Evolutionary conservation across 805 yeast species (phyloP).

Genomic region (Yamadazyma sp.): DNA sequence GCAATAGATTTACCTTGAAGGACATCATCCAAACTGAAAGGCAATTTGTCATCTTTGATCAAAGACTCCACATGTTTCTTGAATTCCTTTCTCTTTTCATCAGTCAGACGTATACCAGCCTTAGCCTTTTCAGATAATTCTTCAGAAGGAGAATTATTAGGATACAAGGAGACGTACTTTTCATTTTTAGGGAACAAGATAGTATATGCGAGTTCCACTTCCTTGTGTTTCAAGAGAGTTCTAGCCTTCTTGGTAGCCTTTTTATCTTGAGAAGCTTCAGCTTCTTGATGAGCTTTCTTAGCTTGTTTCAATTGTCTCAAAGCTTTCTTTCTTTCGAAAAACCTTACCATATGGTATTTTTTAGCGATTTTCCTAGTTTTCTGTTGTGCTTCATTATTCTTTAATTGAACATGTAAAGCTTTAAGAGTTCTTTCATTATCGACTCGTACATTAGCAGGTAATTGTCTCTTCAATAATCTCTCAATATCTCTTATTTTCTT

Average conservation of each 20-base stretch:
- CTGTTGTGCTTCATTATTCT: constrained; percentile 41
- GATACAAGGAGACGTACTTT: constrained; percentile 78
- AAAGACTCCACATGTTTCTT: constrained; percentile 48
- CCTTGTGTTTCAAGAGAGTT: constrained; percentile 52
- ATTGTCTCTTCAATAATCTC: constrained; percentile 56
- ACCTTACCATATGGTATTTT: constrained; percentile 90
- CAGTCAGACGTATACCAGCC: constrained; percentile 41
- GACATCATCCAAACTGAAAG: constrained; percentile 48
- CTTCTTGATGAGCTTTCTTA: constrained; percentile 33
- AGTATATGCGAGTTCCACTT: constrained; percentile 71
- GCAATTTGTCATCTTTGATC: constrained; percentile 52
- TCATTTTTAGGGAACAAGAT: constrained; percentile 73
- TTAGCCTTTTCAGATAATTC: constrained; percentile 31
- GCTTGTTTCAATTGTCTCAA: constrained; percentile 62
- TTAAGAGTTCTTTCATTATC: constrained; percentile 76
- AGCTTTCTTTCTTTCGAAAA: constrained; percentile 88
- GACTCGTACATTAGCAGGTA: constrained; percentile 62
- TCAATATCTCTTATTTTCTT: constrained; percentile 86
- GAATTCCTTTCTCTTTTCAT: constrained; percentile 42
- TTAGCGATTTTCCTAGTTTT: constrained; percentile 53
- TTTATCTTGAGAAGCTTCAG: constrained; percentile 28
- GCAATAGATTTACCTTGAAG: constrained; percentile 35
- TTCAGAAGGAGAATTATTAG: constrained; percentile 35
- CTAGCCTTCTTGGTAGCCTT: constrained; percentile 43
- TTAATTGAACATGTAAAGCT: constrained; percentile 59